Base-by-base conservation (phyloP, 306 rosid genomes). In the Prunus mira region DNA sequence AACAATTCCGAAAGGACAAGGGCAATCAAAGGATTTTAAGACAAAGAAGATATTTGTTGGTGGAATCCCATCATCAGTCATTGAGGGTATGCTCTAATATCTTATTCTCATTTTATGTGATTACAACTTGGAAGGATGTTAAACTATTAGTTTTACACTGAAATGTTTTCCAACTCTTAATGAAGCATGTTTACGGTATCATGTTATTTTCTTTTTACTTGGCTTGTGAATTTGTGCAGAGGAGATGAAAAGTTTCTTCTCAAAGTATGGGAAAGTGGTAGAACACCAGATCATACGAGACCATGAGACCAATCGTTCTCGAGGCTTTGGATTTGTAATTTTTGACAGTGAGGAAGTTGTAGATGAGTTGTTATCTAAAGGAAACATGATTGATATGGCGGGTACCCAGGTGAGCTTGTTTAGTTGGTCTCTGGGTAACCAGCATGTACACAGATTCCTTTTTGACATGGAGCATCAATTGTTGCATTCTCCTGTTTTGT, bases 1-100 rank as follows among this genome's bases (percentile, higher is more conserved):
- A 83, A 94, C 98, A 30, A 89, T 94, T 67, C 98, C 98, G 1
- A 94, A 92, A 80, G 97, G 98, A 24, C 85, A 91, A 43, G 91
- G 90, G 38, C 96, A 90, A 72, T 72, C 88, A 49, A 92, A 87
- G 77, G 97, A 90, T 72, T 89, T 89, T 73, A 94, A 90, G 81
- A 94, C 98, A 0, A 94, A 90, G 86, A 94, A 92, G 83, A 87
- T 94, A 73, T 92, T 90, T 72, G 97, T 94, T n/a, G 97, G 98
- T 22, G 97, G 97, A 47, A 94, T 92, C 75, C 97, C 96, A 64
- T 83, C 96, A 8, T 22, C 89, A 4, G 87, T 92, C 19, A 62
- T 88, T 12, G 97, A 94, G 81, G 98, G 97, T 94, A 73, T 43
- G 68, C 54, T 41, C 78, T 74, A 54, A 11, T 28, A 7, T 80